Conservation (phyloP, 495 filamentous ascomycete genomes). For the Penicillium lagena region DNA sequence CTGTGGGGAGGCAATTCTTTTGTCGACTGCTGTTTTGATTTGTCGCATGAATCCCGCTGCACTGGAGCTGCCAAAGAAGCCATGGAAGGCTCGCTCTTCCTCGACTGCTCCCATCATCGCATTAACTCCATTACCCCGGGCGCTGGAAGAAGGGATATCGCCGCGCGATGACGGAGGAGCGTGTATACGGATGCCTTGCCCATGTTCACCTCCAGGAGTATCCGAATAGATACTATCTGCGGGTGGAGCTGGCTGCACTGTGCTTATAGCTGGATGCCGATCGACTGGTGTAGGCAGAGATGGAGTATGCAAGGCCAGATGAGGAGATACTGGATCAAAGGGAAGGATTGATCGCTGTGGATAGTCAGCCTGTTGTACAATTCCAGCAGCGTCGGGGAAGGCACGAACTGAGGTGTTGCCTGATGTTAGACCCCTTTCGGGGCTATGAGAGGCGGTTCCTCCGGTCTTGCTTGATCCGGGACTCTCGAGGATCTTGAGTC, state of each 20-base stretch:
- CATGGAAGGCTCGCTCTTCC: conserved; percentile 26
- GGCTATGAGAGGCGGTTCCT: too few species aligned
- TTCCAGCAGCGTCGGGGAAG: background rate
- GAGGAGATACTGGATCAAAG: background rate
- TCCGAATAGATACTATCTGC: background rate
- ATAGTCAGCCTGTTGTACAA: too few species aligned
- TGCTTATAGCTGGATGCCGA: too few species aligned
- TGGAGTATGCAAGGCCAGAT: background rate
- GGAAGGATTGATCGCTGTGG: background rate
- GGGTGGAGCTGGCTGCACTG: background rate
- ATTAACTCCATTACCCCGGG: conserved; percentile 21
- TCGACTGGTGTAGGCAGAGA: too few species aligned
- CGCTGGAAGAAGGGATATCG: too few species aligned
- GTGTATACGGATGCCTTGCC: background rate
- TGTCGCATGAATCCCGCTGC: conserved; percentile 34
- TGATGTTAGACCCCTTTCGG: conserved; percentile 1
- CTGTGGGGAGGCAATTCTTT: conserved; percentile 18
- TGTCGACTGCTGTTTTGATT: conserved; percentile 30
- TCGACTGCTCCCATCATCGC: conserved; percentile 35
- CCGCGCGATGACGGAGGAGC: background rate
- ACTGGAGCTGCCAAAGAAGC: conserved; percentile 32
- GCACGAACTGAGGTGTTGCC: conserved; percentile 8
- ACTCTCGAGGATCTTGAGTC: conserved; percentile 23
- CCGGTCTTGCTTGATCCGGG: background rate
- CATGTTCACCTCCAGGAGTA: background rate